Evolutionary conservation across 2,329 filamentous ascomycete genomes (phyloP).

Genomic region (Cordyceps militaris): DNA sequence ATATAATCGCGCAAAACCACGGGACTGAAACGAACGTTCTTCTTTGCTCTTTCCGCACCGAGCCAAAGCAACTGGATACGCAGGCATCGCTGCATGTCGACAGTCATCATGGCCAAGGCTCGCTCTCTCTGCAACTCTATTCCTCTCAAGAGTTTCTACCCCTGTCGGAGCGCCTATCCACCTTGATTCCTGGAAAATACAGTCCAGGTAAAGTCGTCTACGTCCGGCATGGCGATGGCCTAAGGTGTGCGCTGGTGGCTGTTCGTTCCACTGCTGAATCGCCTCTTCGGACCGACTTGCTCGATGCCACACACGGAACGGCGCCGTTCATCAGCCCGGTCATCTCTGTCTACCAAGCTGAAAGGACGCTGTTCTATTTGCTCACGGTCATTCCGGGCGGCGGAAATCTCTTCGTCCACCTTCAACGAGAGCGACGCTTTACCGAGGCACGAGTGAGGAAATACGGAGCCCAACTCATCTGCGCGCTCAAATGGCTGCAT

Average conservation of each 20-base stretch:
- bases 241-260: not conserved
- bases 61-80: not conserved
- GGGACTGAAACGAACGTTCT: not conserved
- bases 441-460: not conserved
- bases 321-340: not conserved
- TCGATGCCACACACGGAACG: not conserved
- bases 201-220: not conserved
- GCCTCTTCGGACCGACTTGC: not conserved
- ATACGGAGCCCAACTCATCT: not conserved
- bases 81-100: not conserved
- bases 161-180: not conserved
- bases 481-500: constrained; percentile 2
- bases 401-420: constrained; percentile 8
- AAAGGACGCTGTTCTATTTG: not conserved
- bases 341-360: not conserved
- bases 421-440: not conserved
- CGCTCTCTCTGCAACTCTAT: not conserved
- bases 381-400: not conserved
- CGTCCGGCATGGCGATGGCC: not conserved
- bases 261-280: not conserved
- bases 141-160: not conserved
- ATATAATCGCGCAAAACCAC: not conserved
- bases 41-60: not conserved
- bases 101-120: not conserved
- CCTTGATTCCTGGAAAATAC: not conserved